Evolutionary conservation across 768 basidiomycete genomes (phyloP).

Genomic region (Lentinula detonsa): DNA sequence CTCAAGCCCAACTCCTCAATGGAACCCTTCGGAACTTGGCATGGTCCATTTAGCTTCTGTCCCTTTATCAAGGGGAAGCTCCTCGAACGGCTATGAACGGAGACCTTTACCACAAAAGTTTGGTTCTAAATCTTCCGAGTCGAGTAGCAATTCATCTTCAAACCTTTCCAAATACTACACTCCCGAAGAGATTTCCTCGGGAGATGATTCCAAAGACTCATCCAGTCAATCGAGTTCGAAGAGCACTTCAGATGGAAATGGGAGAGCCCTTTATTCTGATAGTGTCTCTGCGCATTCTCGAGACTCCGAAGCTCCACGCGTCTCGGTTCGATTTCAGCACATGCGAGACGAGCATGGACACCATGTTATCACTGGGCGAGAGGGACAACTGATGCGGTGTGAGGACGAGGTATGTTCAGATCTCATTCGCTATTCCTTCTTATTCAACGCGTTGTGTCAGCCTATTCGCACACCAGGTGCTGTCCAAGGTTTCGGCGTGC

Average conservation of each 20-base stretch:
- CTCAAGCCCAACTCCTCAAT: conserved; percentile 16
- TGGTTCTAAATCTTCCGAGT: background rate
- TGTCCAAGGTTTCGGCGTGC: conserved; percentile 78
- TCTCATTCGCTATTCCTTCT: background rate
- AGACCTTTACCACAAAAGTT: background rate
- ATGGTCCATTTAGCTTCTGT: conserved; percentile 36
- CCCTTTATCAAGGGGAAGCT: conserved; percentile 7
- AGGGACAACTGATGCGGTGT: conserved; percentile 58
- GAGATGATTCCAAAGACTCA: background rate
- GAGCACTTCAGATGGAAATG: conserved; percentile 1
- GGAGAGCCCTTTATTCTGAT: background rate
- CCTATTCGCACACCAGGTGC: conserved; percentile 81
- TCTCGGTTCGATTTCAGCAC: conserved; percentile 65
- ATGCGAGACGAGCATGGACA: conserved; percentile 58
- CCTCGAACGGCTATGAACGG: background rate
- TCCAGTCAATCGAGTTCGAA: background rate
- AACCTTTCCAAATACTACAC: background rate
- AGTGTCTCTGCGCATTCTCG: background rate
- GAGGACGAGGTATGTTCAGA: conserved; percentile 60
- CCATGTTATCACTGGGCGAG: conserved; percentile 64
- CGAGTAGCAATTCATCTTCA: conserved; percentile 2
- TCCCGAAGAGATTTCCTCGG: background rate
- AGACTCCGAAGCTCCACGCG: conserved; percentile 22
- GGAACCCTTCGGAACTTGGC: conserved; percentile 35
- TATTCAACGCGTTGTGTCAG: conserved; percentile 21